Conservation (phyloP, 306 rosid species). For the Vicia faba region DNA sequence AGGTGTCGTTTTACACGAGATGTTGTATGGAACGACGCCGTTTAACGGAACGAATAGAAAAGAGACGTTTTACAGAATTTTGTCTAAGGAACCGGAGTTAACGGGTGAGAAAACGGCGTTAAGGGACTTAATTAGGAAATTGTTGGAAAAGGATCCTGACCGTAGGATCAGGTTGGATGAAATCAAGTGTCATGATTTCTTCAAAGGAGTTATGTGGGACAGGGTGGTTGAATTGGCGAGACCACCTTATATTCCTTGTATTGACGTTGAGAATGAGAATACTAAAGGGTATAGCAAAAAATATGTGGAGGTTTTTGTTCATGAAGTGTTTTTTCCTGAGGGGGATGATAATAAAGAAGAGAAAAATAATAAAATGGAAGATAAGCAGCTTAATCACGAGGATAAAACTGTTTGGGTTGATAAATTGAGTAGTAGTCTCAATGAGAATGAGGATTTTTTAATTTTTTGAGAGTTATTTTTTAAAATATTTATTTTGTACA, state of each 20-base stretch:
- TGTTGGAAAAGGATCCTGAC: slow-evolving; percentile 73
- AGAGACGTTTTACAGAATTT: slow-evolving; percentile 76
- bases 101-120: slow-evolving; percentile 79
- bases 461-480: slow-evolving; percentile 46
- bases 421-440: slow-evolving; percentile 30
- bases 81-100: slow-evolving; percentile 61
- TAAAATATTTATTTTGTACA: background rate
- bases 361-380: background rate
- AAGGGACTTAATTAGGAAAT: slow-evolving; percentile 60
- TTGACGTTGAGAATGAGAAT: slow-evolving; percentile 44
- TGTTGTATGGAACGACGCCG: slow-evolving; percentile 91
- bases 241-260: slow-evolving; percentile 75
- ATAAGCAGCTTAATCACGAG: background rate
- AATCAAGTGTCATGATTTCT: slow-evolving; percentile 83
- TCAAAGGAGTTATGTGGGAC: slow-evolving; percentile 65
- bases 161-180: slow-evolving; percentile 57
- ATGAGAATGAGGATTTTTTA: slow-evolving; percentile 43
- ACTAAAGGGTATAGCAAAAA: slow-evolving; percentile 31
- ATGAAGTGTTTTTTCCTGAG: slow-evolving; percentile 50
- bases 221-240: slow-evolving; percentile 51
- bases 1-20: slow-evolving; percentile 78
- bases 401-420: slow-evolving; percentile 36
- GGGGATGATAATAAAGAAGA: background rate
- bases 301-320: slow-evolving; percentile 68
- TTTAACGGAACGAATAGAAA: slow-evolving; percentile 65